These are phyloP conservation scores for Musa schizocarpa DNA, from an alignment of 176 grass and related monocot species.

Conservation along the genomic window DNA sequence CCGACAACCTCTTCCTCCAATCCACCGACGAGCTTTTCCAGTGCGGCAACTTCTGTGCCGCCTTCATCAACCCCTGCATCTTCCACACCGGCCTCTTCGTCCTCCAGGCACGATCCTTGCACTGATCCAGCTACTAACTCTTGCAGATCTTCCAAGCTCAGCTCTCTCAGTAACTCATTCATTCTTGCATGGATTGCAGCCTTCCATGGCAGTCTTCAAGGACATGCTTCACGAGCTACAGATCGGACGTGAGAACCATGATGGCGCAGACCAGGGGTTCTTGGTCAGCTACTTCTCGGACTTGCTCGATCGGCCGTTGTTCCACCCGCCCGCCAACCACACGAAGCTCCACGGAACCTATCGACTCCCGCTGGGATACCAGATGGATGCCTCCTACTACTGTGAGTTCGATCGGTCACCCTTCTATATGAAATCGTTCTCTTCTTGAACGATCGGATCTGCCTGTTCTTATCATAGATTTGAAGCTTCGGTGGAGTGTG, in stretches of 20 bases:
- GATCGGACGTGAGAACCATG: conserved; percentile 53
- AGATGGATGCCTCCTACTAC: conserved; percentile 99
- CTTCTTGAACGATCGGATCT: background rate
- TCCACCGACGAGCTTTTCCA: conserved; percentile 97
- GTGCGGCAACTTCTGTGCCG: conserved; percentile 87
- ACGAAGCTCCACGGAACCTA: conserved; percentile 83
- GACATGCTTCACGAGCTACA: conserved; percentile 82
- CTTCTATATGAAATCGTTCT: background rate
- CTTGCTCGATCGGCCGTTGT: conserved; percentile 77
- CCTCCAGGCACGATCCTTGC: conserved; percentile 48
- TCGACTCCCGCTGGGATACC: conserved; percentile 88
- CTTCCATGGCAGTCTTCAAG: conserved; percentile 86
- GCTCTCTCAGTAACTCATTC: background rate
- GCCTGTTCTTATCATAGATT: conserved; percentile 38
- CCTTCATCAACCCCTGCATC: conserved; percentile 98
- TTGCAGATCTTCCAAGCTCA: background rate
- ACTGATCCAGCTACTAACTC: background rate
- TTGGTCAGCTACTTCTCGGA: conserved; percentile 80
- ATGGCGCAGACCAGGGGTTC: conserved; percentile 94
- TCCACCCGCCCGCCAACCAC: conserved; percentile 71
- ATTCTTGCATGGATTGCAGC: conserved; percentile 32
- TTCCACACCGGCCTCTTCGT: conserved; percentile 99
- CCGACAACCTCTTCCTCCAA: conserved; percentile 90
- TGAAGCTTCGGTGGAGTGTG: conserved; percentile 82
- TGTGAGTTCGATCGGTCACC: conserved; percentile 37